A percentile compares a stretch with the other conserved stretches of the same genome.
Conservation (phyloP, 2,329 filamentous ascomycete genomes). For the Penicillium sp. region DNA sequence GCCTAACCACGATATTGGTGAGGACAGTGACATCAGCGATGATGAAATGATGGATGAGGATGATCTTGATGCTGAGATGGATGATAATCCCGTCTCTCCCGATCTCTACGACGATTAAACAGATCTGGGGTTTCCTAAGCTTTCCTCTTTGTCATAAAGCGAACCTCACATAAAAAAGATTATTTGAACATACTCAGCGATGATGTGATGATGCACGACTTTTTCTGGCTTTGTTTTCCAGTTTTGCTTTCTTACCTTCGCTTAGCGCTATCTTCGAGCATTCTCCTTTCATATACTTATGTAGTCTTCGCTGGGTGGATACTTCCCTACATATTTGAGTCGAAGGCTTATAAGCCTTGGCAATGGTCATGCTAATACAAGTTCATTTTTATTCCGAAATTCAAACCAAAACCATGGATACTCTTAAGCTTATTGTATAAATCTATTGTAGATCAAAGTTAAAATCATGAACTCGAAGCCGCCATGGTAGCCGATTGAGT, state of each 20-base stretch:
- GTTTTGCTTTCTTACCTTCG: neutral
- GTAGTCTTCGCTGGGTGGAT: neutral
- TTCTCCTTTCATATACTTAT: neutral
- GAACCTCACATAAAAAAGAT: neutral
- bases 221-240: neutral
- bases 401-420: neutral
- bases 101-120: conserved; percentile 57
- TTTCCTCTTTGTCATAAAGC: neutral
- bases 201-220: conserved; percentile 1
- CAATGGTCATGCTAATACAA: neutral
- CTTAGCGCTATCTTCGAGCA: neutral
- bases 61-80: conserved; percentile 70
- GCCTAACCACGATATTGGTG: conserved; percentile 68
- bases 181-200: neutral
- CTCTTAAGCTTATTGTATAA: neutral
- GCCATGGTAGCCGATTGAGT: too few relatives aligned
- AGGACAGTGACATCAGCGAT: conserved; percentile 51
- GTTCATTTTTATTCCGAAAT: neutral
- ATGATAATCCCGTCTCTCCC: conserved; percentile 56
- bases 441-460: neutral
- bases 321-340: neutral
- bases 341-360: neutral
- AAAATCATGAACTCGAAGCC: neutral
- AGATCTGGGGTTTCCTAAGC: neutral
- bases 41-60: conserved; percentile 73